Evolutionary conservation across 1,139 yeast genomes (phyloP).

Genomic region (Hemisphaericaspora lyxosophila): DNA sequence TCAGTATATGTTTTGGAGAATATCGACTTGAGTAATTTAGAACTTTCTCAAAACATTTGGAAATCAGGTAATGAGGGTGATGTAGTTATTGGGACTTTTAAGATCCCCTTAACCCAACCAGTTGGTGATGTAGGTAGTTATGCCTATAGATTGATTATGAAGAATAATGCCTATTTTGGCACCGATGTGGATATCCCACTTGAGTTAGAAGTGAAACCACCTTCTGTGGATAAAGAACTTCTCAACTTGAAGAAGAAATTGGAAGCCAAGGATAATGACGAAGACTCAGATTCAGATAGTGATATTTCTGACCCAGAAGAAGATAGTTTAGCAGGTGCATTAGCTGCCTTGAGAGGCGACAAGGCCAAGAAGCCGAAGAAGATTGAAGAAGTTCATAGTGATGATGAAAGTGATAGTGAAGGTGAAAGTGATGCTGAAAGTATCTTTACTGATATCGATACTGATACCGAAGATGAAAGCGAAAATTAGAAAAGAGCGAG

Average conservation of each 20-base stretch:
- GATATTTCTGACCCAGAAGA: conserved; percentile 68
- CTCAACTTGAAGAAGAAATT: conserved; percentile 16
- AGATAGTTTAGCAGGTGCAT: conserved; percentile 64
- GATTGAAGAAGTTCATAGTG: conserved; percentile 24
- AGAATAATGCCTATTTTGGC: conserved; percentile 69
- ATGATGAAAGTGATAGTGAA: conserved; percentile 40
- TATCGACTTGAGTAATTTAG: conserved; percentile 56
- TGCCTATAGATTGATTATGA: conserved; percentile 64
- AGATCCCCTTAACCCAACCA: conserved; percentile 67
- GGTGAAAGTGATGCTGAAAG: conserved; percentile 38
- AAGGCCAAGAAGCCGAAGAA: conserved; percentile 29
- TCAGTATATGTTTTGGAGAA: conserved; percentile 57
- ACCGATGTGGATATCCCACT: conserved; percentile 69
- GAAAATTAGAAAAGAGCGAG: conserved; percentile 21
- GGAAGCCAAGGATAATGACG: conserved; percentile 18
- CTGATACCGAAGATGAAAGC: conserved; percentile 55
- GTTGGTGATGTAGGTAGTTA: conserved; percentile 60
- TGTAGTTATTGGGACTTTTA: conserved; percentile 66
- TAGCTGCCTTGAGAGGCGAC: conserved; percentile 61
- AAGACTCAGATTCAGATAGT: conserved; percentile 35
- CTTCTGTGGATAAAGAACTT: conserved; percentile 32
- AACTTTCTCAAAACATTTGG: conserved; percentile 50
- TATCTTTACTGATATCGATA: conserved; percentile 48
- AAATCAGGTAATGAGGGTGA: conserved; percentile 41
- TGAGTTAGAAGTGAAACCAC: conserved; percentile 56